Evolutionary conservation across 2,329 filamentous ascomycete species (phyloP), one percentile per base, ranked within the genome.

Genomic region (Colletotrichum nymphaeae): DNA sequence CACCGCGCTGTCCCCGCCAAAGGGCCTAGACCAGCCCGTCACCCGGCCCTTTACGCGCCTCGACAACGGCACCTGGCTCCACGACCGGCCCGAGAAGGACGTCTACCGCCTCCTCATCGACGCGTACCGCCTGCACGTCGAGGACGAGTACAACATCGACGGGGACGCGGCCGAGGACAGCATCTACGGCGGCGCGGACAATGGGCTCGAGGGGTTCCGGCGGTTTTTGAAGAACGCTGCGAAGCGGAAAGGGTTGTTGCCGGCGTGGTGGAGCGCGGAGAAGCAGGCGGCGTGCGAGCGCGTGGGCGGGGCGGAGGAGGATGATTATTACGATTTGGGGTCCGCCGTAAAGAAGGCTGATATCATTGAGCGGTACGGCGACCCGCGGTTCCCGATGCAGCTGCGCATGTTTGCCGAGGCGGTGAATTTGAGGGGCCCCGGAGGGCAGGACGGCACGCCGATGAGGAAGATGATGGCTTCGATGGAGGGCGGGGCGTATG

Each of bases 31-130:
- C 1, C 53, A 76, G 12, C 74, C 73, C 62, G 76, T 84, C 42
- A 14, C 72, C 0, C 76, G 79, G 0, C 84, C 86, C 4, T 87
- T 87, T 73, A 81, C 80, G 2, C 78, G 78, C n/a, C 83, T 88
- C 1, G 68, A 80, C 2, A 78, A 79, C 3, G 78, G 78, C 42
- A 86, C 79, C 3, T 88, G 81, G 78, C 82, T 89, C 4, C 83
- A 88, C 67, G 77, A 79, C 73, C 84, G 84, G 14, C 79, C 84
- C 1, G 80, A 86, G 73, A 77, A 77, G 22, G 86, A 88, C 55
- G 82, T 85, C 4, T 89, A 84, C 77, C 76, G 79, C 28, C 75
- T 87, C 1, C 82, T 89, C 12, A 82, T 88, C 66, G 87, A 89
- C 73, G 74, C 81, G 2, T 88, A 88, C 75, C 85, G 86, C 35